These are phyloP conservation scores for Ogataea neopini DNA, from an alignment of 805 yeast genomes.

Conservation along the genomic window DNA sequence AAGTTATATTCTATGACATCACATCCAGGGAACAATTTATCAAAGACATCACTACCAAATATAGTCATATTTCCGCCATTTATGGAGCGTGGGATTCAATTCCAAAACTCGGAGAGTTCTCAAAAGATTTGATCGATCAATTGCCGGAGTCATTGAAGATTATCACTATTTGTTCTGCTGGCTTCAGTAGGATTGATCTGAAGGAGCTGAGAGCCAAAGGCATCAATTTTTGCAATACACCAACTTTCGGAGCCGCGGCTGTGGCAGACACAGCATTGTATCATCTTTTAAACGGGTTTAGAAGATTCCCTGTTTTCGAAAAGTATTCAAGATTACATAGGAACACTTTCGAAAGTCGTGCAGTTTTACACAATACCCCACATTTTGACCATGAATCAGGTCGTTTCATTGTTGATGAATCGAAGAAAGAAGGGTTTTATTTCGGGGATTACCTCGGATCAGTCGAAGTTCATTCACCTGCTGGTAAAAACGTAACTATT, in stretches of 20 bases:
- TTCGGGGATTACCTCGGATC: slow-evolving; percentile 48
- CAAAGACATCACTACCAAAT: slow-evolving; percentile 39
- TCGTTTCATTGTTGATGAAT: slow-evolving; percentile 18
- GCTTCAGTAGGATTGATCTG: slow-evolving; percentile 47
- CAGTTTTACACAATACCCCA: slow-evolving; percentile 33
- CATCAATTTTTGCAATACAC: slow-evolving; percentile 61
- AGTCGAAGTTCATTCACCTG: slow-evolving; percentile 48
- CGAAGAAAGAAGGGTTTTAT: slow-evolving; percentile 28
- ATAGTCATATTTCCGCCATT: slow-evolving; percentile 45
- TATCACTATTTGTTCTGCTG: slow-evolving; percentile 57
- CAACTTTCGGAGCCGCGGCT: slow-evolving; percentile 59
- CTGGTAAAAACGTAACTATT: slow-evolving; percentile 57
- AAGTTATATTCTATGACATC: slow-evolving; percentile 41
- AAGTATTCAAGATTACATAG: slow-evolving; percentile 38
- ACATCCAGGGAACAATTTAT: slow-evolving; percentile 42
- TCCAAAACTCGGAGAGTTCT: slow-evolving; percentile 45
- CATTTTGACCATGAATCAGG: slow-evolving; percentile 37
- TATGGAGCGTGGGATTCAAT: slow-evolving; percentile 56
- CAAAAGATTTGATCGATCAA: slow-evolving; percentile 39
- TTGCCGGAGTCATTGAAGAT: slow-evolving; percentile 47
- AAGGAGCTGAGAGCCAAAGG: slow-evolving; percentile 36
- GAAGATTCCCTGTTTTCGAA: slow-evolving; percentile 54
- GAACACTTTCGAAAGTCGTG: slow-evolving; percentile 49
- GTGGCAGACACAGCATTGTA: slow-evolving; percentile 73
- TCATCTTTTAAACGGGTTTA: slow-evolving; percentile 58